Conservation (phyloP, 345 rosid genomes). For the Lepidium aucheri region DNA sequence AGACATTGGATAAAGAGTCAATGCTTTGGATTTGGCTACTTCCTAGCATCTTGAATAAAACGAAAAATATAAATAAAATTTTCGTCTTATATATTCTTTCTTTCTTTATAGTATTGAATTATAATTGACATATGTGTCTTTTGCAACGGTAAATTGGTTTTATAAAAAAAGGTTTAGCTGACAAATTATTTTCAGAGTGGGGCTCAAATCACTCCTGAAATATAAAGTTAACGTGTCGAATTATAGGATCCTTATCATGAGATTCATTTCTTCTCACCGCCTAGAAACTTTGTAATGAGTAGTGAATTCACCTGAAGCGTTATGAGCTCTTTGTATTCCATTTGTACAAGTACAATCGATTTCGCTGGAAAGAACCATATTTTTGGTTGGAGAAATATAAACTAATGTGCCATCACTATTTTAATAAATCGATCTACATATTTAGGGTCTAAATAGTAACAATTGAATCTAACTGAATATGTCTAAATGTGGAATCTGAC, state of each 20-base stretch:
- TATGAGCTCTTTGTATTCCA: neutral
- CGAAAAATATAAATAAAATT: neutral
- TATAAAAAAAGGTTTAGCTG: conserved; percentile 19
- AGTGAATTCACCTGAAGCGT: neutral
- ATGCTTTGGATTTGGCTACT: conserved; percentile 33
- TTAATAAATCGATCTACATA: too few species aligned
- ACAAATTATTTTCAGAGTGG: conserved; percentile 28
- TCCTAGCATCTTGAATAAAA: conserved; percentile 3
- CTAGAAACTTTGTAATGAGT: neutral
- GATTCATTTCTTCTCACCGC: neutral
- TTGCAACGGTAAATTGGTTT: conserved; percentile 19
- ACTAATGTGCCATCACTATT: too few species aligned
- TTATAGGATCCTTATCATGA: neutral
- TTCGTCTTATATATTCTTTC: conserved; percentile 6
- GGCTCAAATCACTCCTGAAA: conserved; percentile 9
- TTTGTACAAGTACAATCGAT: conserved; percentile 3
- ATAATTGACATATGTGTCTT: conserved; percentile 10
- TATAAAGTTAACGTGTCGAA: conserved; percentile 8
- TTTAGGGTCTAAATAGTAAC: too few species aligned
- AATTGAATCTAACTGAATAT: too few species aligned
- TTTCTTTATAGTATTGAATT: neutral
- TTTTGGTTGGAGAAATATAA: too few species aligned
- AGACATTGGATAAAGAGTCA: conserved; percentile 32
- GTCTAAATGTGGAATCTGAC: too few species aligned
- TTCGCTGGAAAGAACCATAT: neutral